phyloP scores from a whole-genome alignment of 148 eudicot species.

The Chenopodium album region DNA sequence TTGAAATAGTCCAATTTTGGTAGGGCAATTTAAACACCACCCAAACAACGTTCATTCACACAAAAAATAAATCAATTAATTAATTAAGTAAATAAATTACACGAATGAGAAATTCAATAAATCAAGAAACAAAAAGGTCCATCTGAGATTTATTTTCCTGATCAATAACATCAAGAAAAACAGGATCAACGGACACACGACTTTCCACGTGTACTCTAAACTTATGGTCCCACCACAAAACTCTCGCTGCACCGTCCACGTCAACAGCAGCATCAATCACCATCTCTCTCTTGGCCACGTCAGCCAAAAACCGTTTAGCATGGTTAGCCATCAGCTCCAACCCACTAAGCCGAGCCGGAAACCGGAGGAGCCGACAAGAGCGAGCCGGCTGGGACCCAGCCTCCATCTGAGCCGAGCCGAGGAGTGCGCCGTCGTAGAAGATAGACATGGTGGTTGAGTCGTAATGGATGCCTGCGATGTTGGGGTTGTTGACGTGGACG shows the following conservation, averaged over 20 bases:
- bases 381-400: constrained; percentile 71
- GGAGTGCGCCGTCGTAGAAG: constrained; percentile 61
- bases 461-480: constrained; percentile 65
- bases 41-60: no score
- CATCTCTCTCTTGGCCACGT: constrained; percentile 79
- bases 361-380: constrained; percentile 56
- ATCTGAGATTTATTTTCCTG: constrained; percentile 67
- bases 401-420: constrained; percentile 63
- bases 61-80: neutral
- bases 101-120: neutral
- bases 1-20: no score
- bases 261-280: constrained; percentile 65
- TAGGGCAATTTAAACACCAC: neutral
- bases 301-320: constrained; percentile 46
- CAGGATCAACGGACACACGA: constrained; percentile 76
- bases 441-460: constrained; percentile 67
- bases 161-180: constrained; percentile 77
- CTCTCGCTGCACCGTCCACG: constrained; percentile 65
- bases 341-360: constrained; percentile 80
- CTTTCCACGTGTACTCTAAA: constrained; percentile 84
- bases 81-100: neutral
- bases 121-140: constrained; percentile 50
- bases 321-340: constrained; percentile 70
- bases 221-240: constrained; percentile 83
- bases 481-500: constrained; percentile 93